These are phyloP conservation scores for Linnemannia schmuckeri DNA, from an alignment of 192 early-diverging fungal species.

Conservation along the genomic window DNA sequence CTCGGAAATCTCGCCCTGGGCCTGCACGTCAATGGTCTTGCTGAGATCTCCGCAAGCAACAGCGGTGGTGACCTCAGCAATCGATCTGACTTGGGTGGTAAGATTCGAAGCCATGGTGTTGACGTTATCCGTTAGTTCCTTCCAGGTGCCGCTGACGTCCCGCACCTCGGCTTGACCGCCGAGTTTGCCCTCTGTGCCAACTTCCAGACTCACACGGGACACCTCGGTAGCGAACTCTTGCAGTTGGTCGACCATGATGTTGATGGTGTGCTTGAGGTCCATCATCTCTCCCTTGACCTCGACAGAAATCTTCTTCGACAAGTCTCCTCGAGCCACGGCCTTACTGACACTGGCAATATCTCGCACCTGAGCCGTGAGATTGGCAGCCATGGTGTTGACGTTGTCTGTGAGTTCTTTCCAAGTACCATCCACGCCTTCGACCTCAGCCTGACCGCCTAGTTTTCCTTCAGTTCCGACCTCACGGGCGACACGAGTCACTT, in stretches of 20 bases:
- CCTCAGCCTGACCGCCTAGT: slow-evolving; percentile 60
- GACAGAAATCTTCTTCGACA: slow-evolving; percentile 68
- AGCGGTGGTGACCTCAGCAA: slow-evolving; percentile 19
- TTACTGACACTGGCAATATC: slow-evolving; percentile 73
- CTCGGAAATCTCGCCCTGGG: slow-evolving; percentile 70
- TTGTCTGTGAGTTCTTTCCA: slow-evolving; percentile 79
- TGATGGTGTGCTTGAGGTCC: slow-evolving; percentile 73
- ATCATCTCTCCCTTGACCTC: slow-evolving; percentile 74
- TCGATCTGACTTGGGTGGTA: neutral
- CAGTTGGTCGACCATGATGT: slow-evolving; percentile 74
- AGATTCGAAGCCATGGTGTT: slow-evolving; percentile 41
- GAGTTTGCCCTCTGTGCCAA: slow-evolving; percentile 73
- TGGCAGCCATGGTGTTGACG: slow-evolving; percentile 80
- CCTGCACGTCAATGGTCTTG: slow-evolving; percentile 66
- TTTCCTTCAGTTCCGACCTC: slow-evolving; percentile 75
- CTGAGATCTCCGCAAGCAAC: slow-evolving; percentile 68
- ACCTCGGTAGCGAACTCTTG: slow-evolving; percentile 74
- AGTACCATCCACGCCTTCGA: slow-evolving; percentile 70
- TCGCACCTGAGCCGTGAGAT: slow-evolving; percentile 72
- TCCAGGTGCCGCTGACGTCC: slow-evolving; percentile 74
- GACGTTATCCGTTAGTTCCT: slow-evolving; percentile 71
- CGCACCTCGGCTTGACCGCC: slow-evolving; percentile 71
- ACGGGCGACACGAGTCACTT: slow-evolving; percentile 72
- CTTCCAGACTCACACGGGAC: slow-evolving; percentile 69
- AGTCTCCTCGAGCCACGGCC: slow-evolving; percentile 74